A percentile compares a stretch with the other conserved stretches of the same genome.
Evolutionary conservation across 1,284 basidiomycete genomes (phyloP).

Genomic region (Wallemia ichthyophaga): DNA sequence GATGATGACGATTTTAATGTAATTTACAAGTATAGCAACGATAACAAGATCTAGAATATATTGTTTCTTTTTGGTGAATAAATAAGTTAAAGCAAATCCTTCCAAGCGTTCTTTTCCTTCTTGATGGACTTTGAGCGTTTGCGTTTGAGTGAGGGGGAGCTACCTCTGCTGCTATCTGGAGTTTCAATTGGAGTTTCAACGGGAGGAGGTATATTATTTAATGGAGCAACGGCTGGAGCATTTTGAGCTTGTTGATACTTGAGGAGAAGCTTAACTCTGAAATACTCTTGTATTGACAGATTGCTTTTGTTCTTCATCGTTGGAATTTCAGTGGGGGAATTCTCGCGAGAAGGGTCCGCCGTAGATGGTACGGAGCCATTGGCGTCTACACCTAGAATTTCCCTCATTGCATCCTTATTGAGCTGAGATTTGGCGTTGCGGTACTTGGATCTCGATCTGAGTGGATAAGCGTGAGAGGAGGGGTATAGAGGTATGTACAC

Average conservation of each 20-base stretch:
- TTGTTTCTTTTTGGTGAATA: background rate
- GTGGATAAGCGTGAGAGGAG: background rate
- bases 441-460: background rate
- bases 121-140: background rate
- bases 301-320: constrained; percentile 1
- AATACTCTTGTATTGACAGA: background rate
- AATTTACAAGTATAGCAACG: background rate
- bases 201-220: background rate
- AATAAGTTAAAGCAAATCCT: background rate
- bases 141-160: background rate
- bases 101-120: background rate
- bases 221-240: background rate
- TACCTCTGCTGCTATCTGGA: background rate
- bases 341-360: background rate
- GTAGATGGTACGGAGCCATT: background rate
- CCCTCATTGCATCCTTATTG: background rate
- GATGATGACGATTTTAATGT: background rate
- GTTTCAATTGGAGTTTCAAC: background rate
- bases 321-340: background rate
- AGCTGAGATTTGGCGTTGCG: background rate
- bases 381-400: background rate
- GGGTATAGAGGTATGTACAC: background rate
- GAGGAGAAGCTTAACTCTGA: background rate
- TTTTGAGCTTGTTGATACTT: background rate
- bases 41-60: background rate